Conservation (phyloP, 1,284 basidiomycete genomes). For the Pyrrhoderma noxium region DNA sequence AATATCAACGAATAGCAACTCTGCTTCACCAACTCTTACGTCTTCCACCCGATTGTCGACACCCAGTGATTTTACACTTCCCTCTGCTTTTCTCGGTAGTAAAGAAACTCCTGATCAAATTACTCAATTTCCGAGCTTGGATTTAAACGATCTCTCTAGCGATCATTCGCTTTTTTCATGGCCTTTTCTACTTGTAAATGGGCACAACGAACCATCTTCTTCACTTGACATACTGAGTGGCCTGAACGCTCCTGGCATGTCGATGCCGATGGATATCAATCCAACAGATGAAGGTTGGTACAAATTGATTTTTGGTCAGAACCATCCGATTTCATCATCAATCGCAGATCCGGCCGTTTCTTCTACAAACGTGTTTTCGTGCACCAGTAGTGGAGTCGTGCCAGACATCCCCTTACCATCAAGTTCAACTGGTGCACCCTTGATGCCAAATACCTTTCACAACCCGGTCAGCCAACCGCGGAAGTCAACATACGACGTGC, state of each 20-base stretch:
- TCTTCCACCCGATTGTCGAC: constrained; percentile 15
- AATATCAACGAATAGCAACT: constrained; percentile 1
- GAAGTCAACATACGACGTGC: constrained; percentile 1
- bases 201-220: no score
- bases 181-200: not conserved
- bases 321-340: no score
- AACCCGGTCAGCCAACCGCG: not conserved
- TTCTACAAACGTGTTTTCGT: no score
- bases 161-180: constrained; percentile 6
- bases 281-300: no score
- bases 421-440: not conserved
- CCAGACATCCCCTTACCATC: no score
- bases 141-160: constrained; percentile 12
- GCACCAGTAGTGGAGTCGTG: no score
- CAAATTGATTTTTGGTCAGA: no score
- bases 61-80: constrained; percentile 9
- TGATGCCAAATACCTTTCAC: not conserved
- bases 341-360: no score
- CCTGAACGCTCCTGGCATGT: no score
- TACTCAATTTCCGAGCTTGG: not conserved
- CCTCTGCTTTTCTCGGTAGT: not conserved
- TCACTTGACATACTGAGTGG: no score
- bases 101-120: constrained; percentile 6
- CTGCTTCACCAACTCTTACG: constrained; percentile 9
- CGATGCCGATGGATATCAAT: no score